phyloP scores from a whole-genome alignment of 2,329 filamentous ascomycete genomes.

The Phialophora tarda region DNA sequence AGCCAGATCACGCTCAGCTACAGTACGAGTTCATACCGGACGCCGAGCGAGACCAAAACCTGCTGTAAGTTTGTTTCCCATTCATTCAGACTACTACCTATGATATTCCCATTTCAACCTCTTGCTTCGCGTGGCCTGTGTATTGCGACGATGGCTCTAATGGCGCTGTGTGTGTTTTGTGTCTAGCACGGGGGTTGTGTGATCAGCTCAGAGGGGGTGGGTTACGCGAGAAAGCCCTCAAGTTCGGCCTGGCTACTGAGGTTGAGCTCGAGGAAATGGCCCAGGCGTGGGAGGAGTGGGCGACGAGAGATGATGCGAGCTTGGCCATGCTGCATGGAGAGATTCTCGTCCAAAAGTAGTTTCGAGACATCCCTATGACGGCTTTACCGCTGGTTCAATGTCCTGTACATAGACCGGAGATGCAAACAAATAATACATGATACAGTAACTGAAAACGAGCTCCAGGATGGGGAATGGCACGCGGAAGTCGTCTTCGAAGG shows the following conservation, averaged over 20 bases:
- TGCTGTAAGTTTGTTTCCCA: conserved; percentile 37
- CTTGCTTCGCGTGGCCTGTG: background rate
- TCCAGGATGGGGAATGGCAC: no score
- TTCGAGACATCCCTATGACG: conserved; percentile 15
- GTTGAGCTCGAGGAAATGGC: conserved; percentile 46
- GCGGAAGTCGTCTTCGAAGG: no score
- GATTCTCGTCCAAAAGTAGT: conserved; percentile 50
- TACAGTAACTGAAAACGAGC: no score
- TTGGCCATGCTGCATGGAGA: conserved; percentile 47
- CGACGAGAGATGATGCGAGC: conserved; percentile 49
- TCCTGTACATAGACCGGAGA: no score
- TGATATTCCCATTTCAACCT: no score
- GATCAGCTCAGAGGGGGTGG: conserved; percentile 39
- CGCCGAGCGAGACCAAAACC: conserved; percentile 41
- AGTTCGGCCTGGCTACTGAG: conserved; percentile 36
- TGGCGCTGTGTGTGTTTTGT: conserved; percentile 1
- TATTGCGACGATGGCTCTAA: conserved; percentile 8
- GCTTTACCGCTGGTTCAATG: conserved; percentile 6
- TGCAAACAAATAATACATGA: no score
- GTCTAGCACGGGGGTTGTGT: conserved; percentile 23
- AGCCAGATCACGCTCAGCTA: conserved; percentile 44
- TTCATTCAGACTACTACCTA: no score
- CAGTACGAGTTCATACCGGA: conserved; percentile 42
- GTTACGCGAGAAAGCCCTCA: conserved; percentile 36
- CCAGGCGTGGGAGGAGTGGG: conserved; percentile 45